Conservation (phyloP, 2,329 filamentous ascomycete genomes). For the Helicocarpus griseus region DNA sequence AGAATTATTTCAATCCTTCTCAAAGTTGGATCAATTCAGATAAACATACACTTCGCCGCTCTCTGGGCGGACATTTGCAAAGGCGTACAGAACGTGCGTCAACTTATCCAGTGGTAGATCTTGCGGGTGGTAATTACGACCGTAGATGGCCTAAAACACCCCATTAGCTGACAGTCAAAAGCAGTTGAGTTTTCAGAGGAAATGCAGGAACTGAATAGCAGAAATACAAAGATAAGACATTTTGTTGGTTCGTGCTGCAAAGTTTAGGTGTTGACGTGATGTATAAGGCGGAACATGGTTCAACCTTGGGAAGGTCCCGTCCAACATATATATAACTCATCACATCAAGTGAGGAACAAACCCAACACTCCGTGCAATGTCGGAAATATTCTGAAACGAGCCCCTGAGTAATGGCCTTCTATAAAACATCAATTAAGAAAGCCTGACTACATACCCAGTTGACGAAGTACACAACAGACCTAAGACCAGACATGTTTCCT, state of each 20-base stretch:
- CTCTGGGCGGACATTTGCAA: slow-evolving; percentile 73
- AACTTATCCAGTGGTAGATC: slow-evolving; percentile 70
- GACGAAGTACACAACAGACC: slow-evolving; percentile 34
- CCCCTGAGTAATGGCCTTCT: not conserved
- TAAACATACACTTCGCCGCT: slow-evolving; percentile 62
- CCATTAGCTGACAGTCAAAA: not conserved
- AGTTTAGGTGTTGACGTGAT: no score
- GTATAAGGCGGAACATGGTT: no score
- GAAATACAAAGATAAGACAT: not conserved
- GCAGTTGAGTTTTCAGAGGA: not conserved
- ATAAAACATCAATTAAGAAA: not conserved
- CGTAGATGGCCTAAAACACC: slow-evolving; percentile 61
- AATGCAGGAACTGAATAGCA: not conserved
- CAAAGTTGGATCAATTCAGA: no score
- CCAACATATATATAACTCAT: not conserved
- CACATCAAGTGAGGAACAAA: not conserved
- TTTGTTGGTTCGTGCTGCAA: no score
- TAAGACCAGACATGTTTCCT: slow-evolving; percentile 5
- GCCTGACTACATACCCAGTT: slow-evolving; percentile 31
- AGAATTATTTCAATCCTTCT: not conserved
- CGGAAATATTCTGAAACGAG: not conserved
- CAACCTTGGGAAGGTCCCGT: not conserved
- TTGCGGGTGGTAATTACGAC: slow-evolving; percentile 68
- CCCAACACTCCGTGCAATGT: not conserved
- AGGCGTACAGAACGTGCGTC: slow-evolving; percentile 80